Base-by-base conservation (phyloP, 2,329 filamentous ascomycete genomes). In the Leptographium procerum region DNA sequence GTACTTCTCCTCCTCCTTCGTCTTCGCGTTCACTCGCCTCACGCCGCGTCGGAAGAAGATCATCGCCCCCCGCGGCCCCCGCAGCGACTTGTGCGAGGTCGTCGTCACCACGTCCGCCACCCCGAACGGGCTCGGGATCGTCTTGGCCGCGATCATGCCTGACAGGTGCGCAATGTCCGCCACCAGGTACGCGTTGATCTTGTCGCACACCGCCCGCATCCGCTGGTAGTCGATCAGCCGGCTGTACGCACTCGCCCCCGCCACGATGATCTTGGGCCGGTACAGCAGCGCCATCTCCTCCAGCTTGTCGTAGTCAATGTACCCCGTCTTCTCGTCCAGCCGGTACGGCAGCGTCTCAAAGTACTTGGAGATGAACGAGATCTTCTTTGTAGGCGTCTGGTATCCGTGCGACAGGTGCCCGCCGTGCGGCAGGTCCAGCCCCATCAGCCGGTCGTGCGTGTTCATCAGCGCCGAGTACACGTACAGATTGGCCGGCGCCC, bases 111-210 rank as follows among this genome's bases (percentile, higher is more conserved):
- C 87, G 71, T 99, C 94, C 64, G 91, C 88, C 72, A 88, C 86
- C 64, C 83, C 82, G 74, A 97, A 99, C 55, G 94, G 94, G 61
- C 88, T 87, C 50, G 91, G 90, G 64, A 96, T 84, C 58, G 96
- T 91, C 68, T 91, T 91, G 65, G 90, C 92, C 50, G 94, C 91
- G 56, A 99, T 85, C 62, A 99, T 78, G 64, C 94, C 94, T 11
- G 92, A 97, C 65, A 99, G 95, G 70, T 99, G 94, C 57, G 94
- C 94, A 85, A 99, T 96, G 69, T 99, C 94, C 66, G 90, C 89
- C 61, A 99, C 77, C 59, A 99, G 81, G 75, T 97, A 99, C 68
- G 90, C 90, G 66, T 91, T 90, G 59, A 90, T 82, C 75, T 95
- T 95, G 73, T 96, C 88, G 65, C 88, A 88, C 64, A 96, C 94